Percentiles rank a stretch among this genome's conserved stretches.
These are phyloP conservation scores for Taphrina deformans DNA, from an alignment of 1,139 yeast species.

Conservation along the genomic window DNA sequence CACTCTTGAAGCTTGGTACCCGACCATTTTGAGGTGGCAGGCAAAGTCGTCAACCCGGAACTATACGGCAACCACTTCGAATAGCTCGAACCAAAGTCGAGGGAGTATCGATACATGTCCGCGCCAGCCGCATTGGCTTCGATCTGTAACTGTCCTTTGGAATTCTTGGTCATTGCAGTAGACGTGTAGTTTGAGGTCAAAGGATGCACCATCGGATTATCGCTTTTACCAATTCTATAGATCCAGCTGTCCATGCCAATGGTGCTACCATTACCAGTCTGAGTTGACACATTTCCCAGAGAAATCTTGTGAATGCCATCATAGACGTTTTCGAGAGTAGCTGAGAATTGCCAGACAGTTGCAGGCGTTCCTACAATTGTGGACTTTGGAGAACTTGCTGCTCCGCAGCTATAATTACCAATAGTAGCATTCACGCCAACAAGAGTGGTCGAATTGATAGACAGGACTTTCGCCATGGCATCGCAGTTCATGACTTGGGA, in stretches of 20 bases:
- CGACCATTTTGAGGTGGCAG: conserved; percentile 14
- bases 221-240: conserved; percentile 29
- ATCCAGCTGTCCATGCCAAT: conserved; percentile 29
- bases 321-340: conserved; percentile 23
- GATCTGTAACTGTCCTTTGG: conserved; percentile 24
- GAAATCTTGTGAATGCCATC: conserved; percentile 34
- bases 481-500: conserved; percentile 34
- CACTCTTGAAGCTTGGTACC: conserved; percentile 30
- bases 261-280: conserved; percentile 6
- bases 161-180: not conserved
- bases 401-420: conserved; percentile 13
- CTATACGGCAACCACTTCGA: conserved; percentile 30
- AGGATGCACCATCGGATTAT: conserved; percentile 34
- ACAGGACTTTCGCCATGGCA: conserved; percentile 22
- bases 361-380: conserved; percentile 25
- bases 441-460: conserved; percentile 29
- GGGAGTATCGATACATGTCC: conserved; percentile 31
- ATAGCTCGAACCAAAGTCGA: conserved; percentile 33
- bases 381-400: not conserved
- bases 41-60: conserved; percentile 17
- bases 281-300: conserved; percentile 21
- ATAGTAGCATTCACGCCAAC: conserved; percentile 22
- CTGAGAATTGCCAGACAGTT: conserved; percentile 24
- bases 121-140: conserved; percentile 36
- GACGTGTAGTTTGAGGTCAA: conserved; percentile 32